Conservation (phyloP, 495 filamentous ascomycete species). For the Aspergillus wentii region DNA sequence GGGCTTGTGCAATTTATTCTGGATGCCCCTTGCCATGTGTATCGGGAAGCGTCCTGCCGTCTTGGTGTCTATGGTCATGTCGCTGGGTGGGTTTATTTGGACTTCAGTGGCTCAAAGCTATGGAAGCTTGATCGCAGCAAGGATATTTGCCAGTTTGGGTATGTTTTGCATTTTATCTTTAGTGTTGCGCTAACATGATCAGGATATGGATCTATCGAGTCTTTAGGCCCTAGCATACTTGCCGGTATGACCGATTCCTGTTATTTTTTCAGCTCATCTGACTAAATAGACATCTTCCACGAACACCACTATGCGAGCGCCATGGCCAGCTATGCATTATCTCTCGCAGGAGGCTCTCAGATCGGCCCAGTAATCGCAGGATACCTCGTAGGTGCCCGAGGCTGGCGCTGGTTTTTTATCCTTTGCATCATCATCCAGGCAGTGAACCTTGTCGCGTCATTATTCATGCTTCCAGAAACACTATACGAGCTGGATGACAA, state of each 20-base stretch:
- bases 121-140: conserved; percentile 22
- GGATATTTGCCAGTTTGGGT: conserved; percentile 31
- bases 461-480: conserved; percentile 27
- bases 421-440: conserved; percentile 25
- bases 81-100: conserved; percentile 33
- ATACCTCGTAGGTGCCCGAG: conserved; percentile 22
- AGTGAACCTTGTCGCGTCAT: conserved; percentile 22
- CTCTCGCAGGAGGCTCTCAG: conserved; percentile 31
- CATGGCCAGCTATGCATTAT: conserved; percentile 33
- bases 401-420: conserved; percentile 33
- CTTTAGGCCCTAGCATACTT: conserved; percentile 33
- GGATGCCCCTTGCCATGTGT: conserved; percentile 45
- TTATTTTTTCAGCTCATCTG: too few relatives aligned
- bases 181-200: neutral
- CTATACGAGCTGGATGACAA: conserved; percentile 19
- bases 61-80: conserved; percentile 34
- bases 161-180: neutral
- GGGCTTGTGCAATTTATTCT: conserved; percentile 38
- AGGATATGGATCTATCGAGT: conserved; percentile 31
- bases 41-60: conserved; percentile 44
- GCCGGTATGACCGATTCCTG: conserved; percentile 16
- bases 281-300: conserved; percentile 26
- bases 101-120: conserved; percentile 23
- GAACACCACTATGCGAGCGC: conserved; percentile 36
- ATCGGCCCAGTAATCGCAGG: conserved; percentile 28